A percentile compares a stretch with the other conserved stretches of the same genome.
These are phyloP conservation scores for Gelatoporia subvermispora DNA, from an alignment of 768 basidiomycete species.

Conservation along the genomic window DNA sequence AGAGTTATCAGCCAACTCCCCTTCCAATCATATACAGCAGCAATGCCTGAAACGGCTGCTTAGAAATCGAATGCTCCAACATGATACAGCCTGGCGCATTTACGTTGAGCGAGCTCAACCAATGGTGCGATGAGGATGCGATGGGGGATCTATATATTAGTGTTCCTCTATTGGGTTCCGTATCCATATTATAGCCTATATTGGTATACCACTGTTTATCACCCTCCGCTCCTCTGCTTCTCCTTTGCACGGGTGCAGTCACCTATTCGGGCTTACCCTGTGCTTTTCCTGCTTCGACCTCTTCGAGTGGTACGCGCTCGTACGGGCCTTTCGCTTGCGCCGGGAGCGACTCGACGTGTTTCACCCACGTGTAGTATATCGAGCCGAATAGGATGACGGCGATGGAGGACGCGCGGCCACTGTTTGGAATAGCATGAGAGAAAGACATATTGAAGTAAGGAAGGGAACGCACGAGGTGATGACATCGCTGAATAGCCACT, in stretches of 20 bases:
- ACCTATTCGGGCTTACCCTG: not conserved
- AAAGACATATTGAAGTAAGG: not conserved
- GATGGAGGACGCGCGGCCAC: slow-evolving; percentile 80
- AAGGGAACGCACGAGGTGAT: slow-evolving; percentile 61
- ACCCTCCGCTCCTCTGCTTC: no score
- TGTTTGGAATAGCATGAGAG: slow-evolving; percentile 25
- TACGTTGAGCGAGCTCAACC: no score
- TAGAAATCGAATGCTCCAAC: no score
- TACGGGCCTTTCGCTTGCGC: slow-evolving; percentile 36
- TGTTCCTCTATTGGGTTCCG: no score
- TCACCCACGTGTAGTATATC: slow-evolving; percentile 84
- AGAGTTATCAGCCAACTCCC: no score
- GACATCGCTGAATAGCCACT: slow-evolving; percentile 77
- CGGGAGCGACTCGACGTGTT: slow-evolving; percentile 61
- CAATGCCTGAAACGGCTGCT: no score
- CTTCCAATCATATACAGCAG: no score
- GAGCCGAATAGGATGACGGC: slow-evolving; percentile 79
- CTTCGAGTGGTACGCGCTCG: slow-evolving; percentile 60
- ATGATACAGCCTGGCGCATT: no score
- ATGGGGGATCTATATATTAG: no score
- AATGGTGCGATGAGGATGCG: no score
- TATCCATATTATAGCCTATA: no score
- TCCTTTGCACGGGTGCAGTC: not conserved
- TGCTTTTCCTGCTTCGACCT: slow-evolving; percentile 48
- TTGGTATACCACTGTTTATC: no score